Evolutionary conservation across 2,329 filamentous ascomycete genomes (phyloP).

Genomic region (Gremmenia infestans): DNA sequence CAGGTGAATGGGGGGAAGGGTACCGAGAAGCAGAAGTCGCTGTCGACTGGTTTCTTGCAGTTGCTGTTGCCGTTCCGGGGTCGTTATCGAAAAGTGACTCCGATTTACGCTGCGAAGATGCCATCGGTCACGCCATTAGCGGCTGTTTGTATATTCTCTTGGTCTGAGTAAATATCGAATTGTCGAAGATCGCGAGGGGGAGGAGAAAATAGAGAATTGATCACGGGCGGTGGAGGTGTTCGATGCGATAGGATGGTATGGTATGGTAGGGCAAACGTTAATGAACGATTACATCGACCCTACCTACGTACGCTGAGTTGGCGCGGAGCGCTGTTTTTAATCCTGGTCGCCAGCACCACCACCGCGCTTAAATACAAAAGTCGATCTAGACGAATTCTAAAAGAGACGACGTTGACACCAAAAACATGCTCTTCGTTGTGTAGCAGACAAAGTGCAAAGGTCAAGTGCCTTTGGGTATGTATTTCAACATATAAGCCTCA

Average conservation of each 20-base stretch:
- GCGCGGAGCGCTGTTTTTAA: too few species aligned
- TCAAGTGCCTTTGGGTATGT: too few species aligned
- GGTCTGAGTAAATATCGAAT: background rate
- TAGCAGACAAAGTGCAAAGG: too few species aligned
- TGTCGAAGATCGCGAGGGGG: background rate
- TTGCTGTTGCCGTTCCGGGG: slow-evolving; percentile 6
- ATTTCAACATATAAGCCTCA: too few species aligned
- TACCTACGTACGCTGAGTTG: too few species aligned
- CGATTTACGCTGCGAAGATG: slow-evolving; percentile 15
- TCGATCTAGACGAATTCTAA: background rate
- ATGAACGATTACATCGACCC: too few species aligned
- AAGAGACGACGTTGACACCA: background rate
- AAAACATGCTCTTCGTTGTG: too few species aligned
- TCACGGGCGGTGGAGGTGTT: background rate
- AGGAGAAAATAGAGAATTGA: background rate
- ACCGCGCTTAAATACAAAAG: background rate
- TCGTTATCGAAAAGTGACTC: slow-evolving; percentile 12
- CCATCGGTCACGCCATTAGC: slow-evolving; percentile 14
- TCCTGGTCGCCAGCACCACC: too few species aligned
- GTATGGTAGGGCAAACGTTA: background rate
- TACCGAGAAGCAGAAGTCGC: slow-evolving; percentile 19
- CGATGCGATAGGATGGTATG: background rate
- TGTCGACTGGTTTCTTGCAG: slow-evolving; percentile 7
- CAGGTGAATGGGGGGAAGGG: slow-evolving; percentile 14
- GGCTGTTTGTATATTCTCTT: background rate